Percentiles rank a stretch among this genome's conserved stretches.
phyloP scores from a whole-genome alignment of 306 rosid genomes.

The Trifolium pratense region DNA sequence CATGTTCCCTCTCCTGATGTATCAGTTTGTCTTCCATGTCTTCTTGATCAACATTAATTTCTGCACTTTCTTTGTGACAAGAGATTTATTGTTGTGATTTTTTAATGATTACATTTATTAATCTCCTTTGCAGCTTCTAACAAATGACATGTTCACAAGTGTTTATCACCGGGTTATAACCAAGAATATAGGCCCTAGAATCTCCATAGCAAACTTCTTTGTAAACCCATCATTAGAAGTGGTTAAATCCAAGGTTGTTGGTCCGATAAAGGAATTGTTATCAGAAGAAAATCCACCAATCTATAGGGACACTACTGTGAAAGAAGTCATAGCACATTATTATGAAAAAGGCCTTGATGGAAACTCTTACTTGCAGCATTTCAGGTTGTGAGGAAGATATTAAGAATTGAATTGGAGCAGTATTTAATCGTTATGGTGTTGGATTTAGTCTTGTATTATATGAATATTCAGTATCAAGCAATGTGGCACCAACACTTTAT shows the following conservation, averaged over 20 bases:
- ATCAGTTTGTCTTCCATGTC: too few relatives aligned
- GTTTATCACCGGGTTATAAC: not conserved
- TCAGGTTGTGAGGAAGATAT: not conserved
- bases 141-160: constrained; percentile 10
- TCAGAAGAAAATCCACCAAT: not conserved
- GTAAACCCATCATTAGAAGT: not conserved
- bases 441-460: not conserved
- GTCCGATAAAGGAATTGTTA: not conserved
- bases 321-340: not conserved
- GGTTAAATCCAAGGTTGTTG: not conserved
- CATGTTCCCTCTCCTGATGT: too few relatives aligned
- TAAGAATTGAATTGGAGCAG: not conserved
- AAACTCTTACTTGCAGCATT: not conserved
- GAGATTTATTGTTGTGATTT: not conserved
- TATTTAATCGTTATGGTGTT: not conserved
- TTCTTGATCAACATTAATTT: too few relatives aligned
- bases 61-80: not conserved
- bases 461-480: not conserved
- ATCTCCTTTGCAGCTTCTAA: not conserved
- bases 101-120: not conserved
- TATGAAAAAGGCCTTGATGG: not conserved
- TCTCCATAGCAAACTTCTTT: not conserved
- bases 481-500: not conserved
- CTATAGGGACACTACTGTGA: not conserved
- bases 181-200: not conserved